Conservation (phyloP, 2,329 filamentous ascomycete genomes). For the Penicillium digitatum region DNA sequence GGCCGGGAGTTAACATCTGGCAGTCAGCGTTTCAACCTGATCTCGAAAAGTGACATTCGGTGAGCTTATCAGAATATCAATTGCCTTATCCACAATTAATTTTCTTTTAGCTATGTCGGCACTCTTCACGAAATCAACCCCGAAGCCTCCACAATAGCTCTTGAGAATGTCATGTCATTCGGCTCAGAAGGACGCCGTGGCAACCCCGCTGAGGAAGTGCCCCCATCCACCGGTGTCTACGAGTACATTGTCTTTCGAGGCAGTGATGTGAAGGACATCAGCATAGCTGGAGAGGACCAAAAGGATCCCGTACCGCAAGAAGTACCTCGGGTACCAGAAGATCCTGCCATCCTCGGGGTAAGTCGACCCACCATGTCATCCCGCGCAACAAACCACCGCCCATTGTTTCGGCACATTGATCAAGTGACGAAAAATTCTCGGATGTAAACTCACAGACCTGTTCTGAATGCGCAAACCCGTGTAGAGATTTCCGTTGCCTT, state of each 20-base stretch:
- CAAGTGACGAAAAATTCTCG: slow-evolving; percentile 83
- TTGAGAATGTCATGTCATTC: slow-evolving; percentile 92
- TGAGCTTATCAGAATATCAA: slow-evolving; percentile 47
- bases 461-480: slow-evolving; percentile 91
- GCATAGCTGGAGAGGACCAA: slow-evolving; percentile 78
- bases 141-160: slow-evolving; percentile 90
- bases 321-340: slow-evolving; percentile 77
- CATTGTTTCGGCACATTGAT: slow-evolving; percentile 20
- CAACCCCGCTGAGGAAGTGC: slow-evolving; percentile 74
- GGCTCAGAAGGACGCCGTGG: slow-evolving; percentile 87
- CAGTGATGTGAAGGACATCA: slow-evolving; percentile 96
- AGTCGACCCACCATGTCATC: slow-evolving; percentile 49
- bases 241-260: slow-evolving; percentile 98
- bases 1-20: slow-evolving; percentile 36
- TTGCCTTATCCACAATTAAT: slow-evolving; percentile 34
- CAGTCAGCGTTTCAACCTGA: slow-evolving; percentile 90
- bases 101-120: slow-evolving; percentile 72
- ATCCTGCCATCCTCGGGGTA: slow-evolving; percentile 95
- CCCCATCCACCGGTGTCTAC: slow-evolving; percentile 82
- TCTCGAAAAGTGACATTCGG: slow-evolving; percentile 97
- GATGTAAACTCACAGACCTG: slow-evolving; percentile 82
- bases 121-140: slow-evolving; percentile 97
- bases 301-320: slow-evolving; percentile 68
- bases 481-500: slow-evolving; percentile 99
- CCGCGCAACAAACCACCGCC: slow-evolving; percentile 4